Evolutionary conservation across 768 basidiomycete species (phyloP).

Genomic region (Boletus bicolor): DNA sequence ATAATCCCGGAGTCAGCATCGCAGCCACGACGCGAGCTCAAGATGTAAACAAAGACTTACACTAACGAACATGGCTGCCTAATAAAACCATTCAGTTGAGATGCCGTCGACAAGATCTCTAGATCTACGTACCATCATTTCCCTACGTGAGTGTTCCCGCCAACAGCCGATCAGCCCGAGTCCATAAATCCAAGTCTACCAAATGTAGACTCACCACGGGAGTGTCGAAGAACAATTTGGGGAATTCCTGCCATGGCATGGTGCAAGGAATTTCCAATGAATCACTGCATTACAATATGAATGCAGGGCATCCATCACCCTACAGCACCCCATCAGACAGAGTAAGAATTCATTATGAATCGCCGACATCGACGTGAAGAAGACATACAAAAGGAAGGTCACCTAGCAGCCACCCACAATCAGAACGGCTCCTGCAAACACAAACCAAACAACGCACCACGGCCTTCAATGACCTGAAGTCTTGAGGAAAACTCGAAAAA

Average conservation of each 20-base stretch:
- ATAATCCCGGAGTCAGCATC: neutral
- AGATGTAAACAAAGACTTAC: neutral
- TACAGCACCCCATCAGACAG: neutral
- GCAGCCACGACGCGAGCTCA: neutral
- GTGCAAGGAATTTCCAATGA: neutral
- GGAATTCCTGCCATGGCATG: neutral
- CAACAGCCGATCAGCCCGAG: neutral
- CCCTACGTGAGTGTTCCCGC: neutral
- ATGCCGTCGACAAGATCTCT: neutral
- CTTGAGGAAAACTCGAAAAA: conserved; percentile 6
- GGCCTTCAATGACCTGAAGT: conserved; percentile 3
- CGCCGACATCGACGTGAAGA: neutral
- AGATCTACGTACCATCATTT: neutral
- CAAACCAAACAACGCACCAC: neutral
- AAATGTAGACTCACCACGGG: neutral
- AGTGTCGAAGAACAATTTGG: neutral
- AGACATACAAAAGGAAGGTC: neutral
- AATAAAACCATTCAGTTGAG: neutral
- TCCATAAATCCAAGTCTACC: neutral
- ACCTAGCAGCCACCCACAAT: neutral
- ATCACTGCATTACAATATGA: neutral
- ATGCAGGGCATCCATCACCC: conserved; percentile 2
- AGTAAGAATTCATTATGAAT: neutral
- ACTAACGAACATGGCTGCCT: neutral
- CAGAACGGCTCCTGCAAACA: neutral